Conservation (phyloP, 83 land plant genomes). For the Picea abies region DNA sequence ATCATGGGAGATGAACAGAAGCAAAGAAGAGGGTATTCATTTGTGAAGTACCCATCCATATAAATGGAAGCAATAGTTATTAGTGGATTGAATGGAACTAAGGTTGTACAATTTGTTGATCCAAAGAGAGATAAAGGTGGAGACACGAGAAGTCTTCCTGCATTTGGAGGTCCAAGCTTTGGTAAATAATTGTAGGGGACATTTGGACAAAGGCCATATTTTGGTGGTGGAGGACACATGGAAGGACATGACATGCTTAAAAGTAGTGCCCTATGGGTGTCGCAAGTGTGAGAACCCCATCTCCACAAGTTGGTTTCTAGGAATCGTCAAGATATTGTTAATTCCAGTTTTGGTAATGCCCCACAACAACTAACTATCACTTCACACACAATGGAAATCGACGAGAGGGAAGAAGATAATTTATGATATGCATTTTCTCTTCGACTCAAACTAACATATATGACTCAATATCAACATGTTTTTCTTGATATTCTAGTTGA, state of each 20-base stretch:
- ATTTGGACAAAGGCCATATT: slow-evolving; percentile 35
- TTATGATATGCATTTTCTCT: too few species aligned
- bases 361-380: too few species aligned
- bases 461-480: too few species aligned
- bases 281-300: slow-evolving; percentile 18
- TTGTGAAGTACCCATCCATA: slow-evolving; percentile 74
- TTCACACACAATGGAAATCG: too few species aligned
- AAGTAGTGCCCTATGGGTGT: slow-evolving; percentile 53
- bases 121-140: slow-evolving; percentile 86
- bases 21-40: slow-evolving; percentile 96
- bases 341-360: too few species aligned
- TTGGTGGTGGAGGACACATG: slow-evolving; percentile 30
- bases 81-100: slow-evolving; percentile 84
- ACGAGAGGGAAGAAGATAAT: too few species aligned
- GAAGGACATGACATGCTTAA: slow-evolving; percentile 26
- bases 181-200: slow-evolving; percentile 57
- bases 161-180: slow-evolving; percentile 76
- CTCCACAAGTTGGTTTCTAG: slow-evolving; percentile 20
- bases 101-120: slow-evolving; percentile 92
- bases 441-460: too few species aligned
- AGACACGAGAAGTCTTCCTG: slow-evolving; percentile 75
- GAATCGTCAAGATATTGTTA: too few species aligned
- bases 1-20: slow-evolving; percentile 88
- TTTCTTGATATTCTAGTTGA: too few species aligned
- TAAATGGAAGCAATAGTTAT: slow-evolving; percentile 88